Evolutionary conservation across 495 filamentous ascomycete species (phyloP).

Genomic region (Aspergillus ellipticus): DNA sequence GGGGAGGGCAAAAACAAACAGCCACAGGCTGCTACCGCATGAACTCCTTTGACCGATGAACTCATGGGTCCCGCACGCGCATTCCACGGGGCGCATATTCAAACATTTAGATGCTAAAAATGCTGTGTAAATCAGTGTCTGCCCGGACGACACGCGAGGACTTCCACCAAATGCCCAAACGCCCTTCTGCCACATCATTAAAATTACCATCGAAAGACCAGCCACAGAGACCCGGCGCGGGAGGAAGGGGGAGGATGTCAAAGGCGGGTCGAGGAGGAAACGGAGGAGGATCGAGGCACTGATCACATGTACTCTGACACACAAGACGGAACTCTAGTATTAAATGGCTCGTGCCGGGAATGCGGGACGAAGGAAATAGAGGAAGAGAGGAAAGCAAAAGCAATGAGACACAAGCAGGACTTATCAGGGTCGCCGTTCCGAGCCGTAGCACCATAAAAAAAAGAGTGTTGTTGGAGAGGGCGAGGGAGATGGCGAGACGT

Average conservation of each 20-base stretch:
- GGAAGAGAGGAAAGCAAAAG: slow-evolving; percentile 23
- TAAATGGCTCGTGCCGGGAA: slow-evolving; percentile 37
- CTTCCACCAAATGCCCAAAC: slow-evolving; percentile 19
- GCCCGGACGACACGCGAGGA: slow-evolving; percentile 7
- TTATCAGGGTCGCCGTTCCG: slow-evolving; percentile 40
- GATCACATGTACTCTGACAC: slow-evolving; percentile 26
- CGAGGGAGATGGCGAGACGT: slow-evolving; percentile 12
- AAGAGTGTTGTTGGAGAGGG: slow-evolving; percentile 26
- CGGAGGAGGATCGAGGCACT: slow-evolving; percentile 8
- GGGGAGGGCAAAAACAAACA: no score
- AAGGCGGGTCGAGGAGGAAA: slow-evolving; percentile 6
- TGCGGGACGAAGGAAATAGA: slow-evolving; percentile 15
- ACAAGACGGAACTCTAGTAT: slow-evolving; percentile 33
- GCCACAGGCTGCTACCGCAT: slow-evolving; percentile 17
- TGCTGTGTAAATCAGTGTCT: slow-evolving; percentile 15
- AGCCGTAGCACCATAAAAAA: slow-evolving; percentile 47
- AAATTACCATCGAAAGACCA: slow-evolving; percentile 12
- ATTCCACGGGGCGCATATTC: slow-evolving; percentile 11
- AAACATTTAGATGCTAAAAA: slow-evolving; percentile 22
- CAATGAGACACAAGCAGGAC: slow-evolving; percentile 25
- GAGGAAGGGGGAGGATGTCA: slow-evolving; percentile 2
- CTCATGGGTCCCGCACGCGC: slow-evolving; percentile 8
- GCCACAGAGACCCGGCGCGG: slow-evolving; percentile 6
- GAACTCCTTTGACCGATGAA: slow-evolving; percentile 22
- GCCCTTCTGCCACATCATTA: slow-evolving; percentile 17